Evolutionary conservation across 129 eudicot species (phyloP), one percentile per base, ranked within the genome.

Genomic region (Mikania micrantha): DNA sequence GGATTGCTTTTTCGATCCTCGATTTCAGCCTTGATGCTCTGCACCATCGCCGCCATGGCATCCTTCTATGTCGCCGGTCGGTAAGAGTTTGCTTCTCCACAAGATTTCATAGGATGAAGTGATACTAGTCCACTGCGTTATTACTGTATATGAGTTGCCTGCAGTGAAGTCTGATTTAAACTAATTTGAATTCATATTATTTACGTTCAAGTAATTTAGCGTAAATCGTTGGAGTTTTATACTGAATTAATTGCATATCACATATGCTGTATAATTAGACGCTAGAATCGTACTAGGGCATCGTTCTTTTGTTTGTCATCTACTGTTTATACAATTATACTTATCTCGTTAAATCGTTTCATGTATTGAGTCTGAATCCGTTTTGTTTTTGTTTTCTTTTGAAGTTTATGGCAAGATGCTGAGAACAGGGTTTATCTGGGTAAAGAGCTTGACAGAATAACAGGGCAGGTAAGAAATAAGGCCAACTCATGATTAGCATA

Each of bases 401-500:
- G 69, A 76, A 91, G 97, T 38, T 75, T 91, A 73, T 91, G 95
- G 97, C 95, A 91, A 85, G 97, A 91, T 73, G 93, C 97, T 0
- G 83, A 85, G 75, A 81, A 85, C 70, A 85, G 93, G 74, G 97
- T 87, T 66, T 91, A 83, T 70, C 41, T 91, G 52, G 76, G 82
- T 32, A 91, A 83, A 50, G 93, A 91, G 86, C 92, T 91, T 25
- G 97, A 91, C 78, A 85, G 85, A 81, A 77, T 91, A 25, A 87
- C 97, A 29, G 97, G 97, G 31, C 97, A 87, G 91, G 97, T 88
- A 81, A 31, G 21, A 28, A 65, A 39, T 4, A 49, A 49, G 47
- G 7, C 35, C 3, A 52, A 35, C 3, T 68, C 58, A 28, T 66
- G 9, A 9, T 36, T 44, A 17, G 15, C n/a, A n/a, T n/a, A n/a